A percentile compares a stretch with the other conserved stretches of the same genome.
phyloP scores from a whole-genome alignment of 1,284 basidiomycete genomes.

The Trichosporon coremiiforme region DNA sequence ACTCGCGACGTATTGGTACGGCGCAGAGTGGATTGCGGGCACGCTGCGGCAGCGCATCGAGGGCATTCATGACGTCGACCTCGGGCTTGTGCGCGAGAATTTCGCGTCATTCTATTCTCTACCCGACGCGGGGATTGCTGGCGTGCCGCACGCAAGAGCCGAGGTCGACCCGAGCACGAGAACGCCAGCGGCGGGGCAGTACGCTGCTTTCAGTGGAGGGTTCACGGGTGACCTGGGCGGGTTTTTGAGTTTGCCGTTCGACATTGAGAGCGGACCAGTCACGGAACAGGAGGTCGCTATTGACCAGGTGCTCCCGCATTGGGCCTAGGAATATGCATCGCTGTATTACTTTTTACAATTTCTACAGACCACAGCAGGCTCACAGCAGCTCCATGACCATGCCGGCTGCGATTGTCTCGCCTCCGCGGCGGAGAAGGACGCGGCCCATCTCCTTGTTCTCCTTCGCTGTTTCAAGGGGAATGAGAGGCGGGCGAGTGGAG shows the following conservation, averaged over 20 bases:
- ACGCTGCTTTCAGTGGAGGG: not conserved
- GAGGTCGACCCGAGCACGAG: not conserved
- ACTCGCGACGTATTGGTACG: constrained; percentile 36
- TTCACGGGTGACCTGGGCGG: not conserved
- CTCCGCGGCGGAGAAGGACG: constrained; percentile 81
- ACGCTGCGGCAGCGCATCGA: constrained; percentile 33
- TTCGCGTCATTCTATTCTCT: constrained; percentile 35
- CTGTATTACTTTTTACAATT: constrained; percentile 14
- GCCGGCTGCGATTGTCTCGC: constrained; percentile 93
- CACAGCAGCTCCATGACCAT: constrained; percentile 29
- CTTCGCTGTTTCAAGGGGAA: constrained; percentile 83
- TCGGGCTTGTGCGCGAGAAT: constrained; percentile 31
- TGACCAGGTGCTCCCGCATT: not conserved
- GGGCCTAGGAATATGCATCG: constrained; percentile 3
- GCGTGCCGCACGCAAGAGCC: not conserved
- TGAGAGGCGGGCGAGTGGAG: constrained; percentile 61
- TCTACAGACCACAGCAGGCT: too few relatives aligned
- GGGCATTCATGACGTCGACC: constrained; percentile 35
- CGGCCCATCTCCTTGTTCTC: constrained; percentile 97
- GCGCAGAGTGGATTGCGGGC: constrained; percentile 34
- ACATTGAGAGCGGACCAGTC: not conserved
- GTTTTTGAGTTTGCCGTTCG: not conserved
- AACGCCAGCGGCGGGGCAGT: not conserved
- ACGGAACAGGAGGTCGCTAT: not conserved
- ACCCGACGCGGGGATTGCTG: constrained; percentile 35